Evolutionary conservation across 129 eudicot genomes (phyloP).

Genomic region (Arctium lappa): DNA sequence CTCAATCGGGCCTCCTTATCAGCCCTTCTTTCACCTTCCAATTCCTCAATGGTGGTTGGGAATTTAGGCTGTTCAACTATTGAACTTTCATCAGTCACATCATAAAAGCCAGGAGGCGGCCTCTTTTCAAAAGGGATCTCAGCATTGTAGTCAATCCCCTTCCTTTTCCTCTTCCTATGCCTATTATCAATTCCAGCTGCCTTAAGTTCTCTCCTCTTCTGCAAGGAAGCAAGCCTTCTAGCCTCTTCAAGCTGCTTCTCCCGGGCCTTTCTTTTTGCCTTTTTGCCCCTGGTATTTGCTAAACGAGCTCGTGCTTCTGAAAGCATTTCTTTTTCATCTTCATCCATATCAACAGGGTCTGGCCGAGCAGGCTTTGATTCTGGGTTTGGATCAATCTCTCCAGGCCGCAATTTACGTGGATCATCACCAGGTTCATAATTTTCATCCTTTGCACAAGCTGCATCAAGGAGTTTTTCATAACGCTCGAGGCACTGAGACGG

Average conservation of each 20-base stretch:
- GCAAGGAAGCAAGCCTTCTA: constrained; percentile 96
- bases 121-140: constrained; percentile 94
- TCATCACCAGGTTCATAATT: constrained; percentile 92
- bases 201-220: constrained; percentile 96
- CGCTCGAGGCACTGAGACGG: constrained; percentile 97
- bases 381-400: constrained; percentile 97
- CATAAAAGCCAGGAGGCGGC: constrained; percentile 98
- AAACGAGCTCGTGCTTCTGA: constrained; percentile 97
- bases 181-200: constrained; percentile 92
- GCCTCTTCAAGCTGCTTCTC: constrained; percentile 99
- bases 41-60: constrained; percentile 89
- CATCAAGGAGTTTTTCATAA: constrained; percentile 92
- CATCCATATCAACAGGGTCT: constrained; percentile 99
- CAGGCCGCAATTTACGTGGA: constrained; percentile 91
- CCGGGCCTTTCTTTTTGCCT: constrained; percentile 96
- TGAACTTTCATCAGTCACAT: constrained; percentile 77
- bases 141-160: constrained; percentile 94
- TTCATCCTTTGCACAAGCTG: constrained; percentile 93
- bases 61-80: constrained; percentile 70
- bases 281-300: constrained; percentile 93
- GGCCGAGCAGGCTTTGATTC: constrained; percentile 99
- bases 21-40: constrained; percentile 90
- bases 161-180: constrained; percentile 80
- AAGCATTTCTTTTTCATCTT: constrained; percentile 99
- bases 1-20: constrained; percentile 87